Base-by-base conservation (phyloP, 345 rosid genomes). In the Odontarrhena argentea region DNA sequence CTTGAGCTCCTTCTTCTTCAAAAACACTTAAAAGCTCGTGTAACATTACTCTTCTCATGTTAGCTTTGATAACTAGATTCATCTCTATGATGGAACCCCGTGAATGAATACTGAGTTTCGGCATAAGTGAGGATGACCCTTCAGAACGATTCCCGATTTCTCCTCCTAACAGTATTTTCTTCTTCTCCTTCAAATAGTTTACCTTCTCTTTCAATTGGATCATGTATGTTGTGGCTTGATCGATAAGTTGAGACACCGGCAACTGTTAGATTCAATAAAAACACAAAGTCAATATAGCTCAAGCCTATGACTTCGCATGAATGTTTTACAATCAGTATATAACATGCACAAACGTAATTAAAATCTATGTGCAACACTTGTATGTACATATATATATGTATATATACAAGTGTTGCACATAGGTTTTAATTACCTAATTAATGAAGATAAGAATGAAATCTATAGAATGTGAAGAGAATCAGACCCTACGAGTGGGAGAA, bases 1-100 rank as follows among this genome's bases (percentile, higher is more conserved):
- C 58, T 60, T 60, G 63, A 32, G 77, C 77, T 54, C 77, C 77
- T 74, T 60, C 73, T 38, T 74, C 73, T 62, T 46, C 64, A 28
- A 74, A 68, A 74, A 60, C 38, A 26, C 45, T 67, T 3, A 74
- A 4, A 52, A 67, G 63, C 53, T 64, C 69, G 34, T 55, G 69
- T 18, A 71, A 35, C 69, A 18, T 9, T 1, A 71, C 56, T 63
- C 28, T 71, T 37, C 37, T 70, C 49, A 63, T 54, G 44, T 56
- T 55, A 6, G 4, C 8, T 48, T 38, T 57, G 25, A 67, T 26
- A 5, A 61, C 24, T 30, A 74, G 30, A 45, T 52, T 74, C 68
- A 74, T 40, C 7, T 67, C 50, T 15, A 74, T 44, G 57, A 11
- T 74, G 10, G 77, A 74, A 11, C 22, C 68, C 37, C 48, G 28